These are phyloP conservation scores for Phalaenopsis equestris DNA, from an alignment of 106 monocot species.

Conservation along the genomic window DNA sequence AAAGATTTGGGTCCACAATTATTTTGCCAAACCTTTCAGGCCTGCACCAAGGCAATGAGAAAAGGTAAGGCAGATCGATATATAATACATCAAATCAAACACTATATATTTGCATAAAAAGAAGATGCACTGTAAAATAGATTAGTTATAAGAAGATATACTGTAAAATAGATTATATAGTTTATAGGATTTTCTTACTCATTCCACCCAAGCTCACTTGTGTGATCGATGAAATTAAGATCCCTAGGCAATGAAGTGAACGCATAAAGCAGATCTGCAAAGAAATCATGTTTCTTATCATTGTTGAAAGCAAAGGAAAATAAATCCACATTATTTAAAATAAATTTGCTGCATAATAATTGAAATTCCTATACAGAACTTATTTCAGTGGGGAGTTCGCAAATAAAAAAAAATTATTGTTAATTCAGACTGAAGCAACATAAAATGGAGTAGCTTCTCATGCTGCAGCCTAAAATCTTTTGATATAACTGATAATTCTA, in stretches of 20 bases:
- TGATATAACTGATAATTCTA: too few species aligned
- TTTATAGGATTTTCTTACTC: conserved; percentile 24
- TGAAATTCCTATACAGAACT: background rate
- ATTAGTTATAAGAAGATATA: background rate
- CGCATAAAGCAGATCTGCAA: conserved; percentile 72
- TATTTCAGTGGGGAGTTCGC: too few species aligned
- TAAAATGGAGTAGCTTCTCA: too few species aligned
- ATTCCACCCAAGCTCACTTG: conserved; percentile 60
- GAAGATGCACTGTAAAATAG: background rate
- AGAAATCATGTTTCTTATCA: background rate
- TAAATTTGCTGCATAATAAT: background rate
- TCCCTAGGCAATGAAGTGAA: conserved; percentile 56
- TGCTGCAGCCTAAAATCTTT: too few species aligned
- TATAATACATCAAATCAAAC: background rate
- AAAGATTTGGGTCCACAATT: conserved; percentile 52
- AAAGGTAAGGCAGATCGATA: background rate
- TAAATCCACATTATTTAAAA: background rate
- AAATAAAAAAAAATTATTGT: too few species aligned
- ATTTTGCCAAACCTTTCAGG: conserved; percentile 41
- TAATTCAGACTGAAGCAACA: too few species aligned
- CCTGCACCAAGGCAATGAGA: conserved; percentile 15
- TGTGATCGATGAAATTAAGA: conserved; percentile 72
- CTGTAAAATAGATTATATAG: background rate
- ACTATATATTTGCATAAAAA: background rate
- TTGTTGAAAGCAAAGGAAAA: background rate